Base-by-base conservation (phyloP, 1,139 yeast genomes). In the Yamadazyma sp. region DNA sequence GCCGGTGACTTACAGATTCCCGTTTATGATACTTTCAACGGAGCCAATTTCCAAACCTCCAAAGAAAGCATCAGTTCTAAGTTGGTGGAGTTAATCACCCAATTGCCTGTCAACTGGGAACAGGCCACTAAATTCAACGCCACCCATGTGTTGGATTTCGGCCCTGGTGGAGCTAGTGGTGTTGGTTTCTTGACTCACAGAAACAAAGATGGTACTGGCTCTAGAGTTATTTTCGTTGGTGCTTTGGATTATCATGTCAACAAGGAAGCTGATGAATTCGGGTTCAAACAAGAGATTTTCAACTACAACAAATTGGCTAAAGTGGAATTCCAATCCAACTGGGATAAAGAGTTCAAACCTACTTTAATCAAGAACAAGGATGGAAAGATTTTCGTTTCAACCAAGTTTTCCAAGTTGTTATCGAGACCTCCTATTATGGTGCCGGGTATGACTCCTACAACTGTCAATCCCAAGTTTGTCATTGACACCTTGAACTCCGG, bases 361-460 rank as follows among this genome's bases (percentile, higher is more conserved):
- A 85, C 79, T 57, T 80, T 92, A 59, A 81, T 79, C 47, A 86
- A 86, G 66, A 85, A 85, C 41, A 61, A 70, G 37, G 62, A 72
- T 33, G 96, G 95, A 52, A 81, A 84, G 58, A 69, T 82, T 35
- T 88, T 71, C 57, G 97, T 92, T 43, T 95, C 89, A 59, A 94
- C 99, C 53, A 89, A 89, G 67, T 89, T 92, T 67, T 86, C 96
- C 41, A 79, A 92, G 62, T 76, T 92, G 56, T 71, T 92, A 47
- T 96, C 97, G 46, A 86, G 90, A 68, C 92, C 98, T 45, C 99
- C 98, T 46, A 72, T 92, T 51, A 85, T 94, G 85, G 94, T 92
- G 52, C 96, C 98, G 34, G 99, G 98, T 72, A 92, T 92, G 99
- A 92, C 98, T 29, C 99, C 99, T 57, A 82, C 95, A 35, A 92